Base-by-base conservation (phyloP, 2,329 filamentous ascomycete species). In the Cladorrhinum sp. region DNA sequence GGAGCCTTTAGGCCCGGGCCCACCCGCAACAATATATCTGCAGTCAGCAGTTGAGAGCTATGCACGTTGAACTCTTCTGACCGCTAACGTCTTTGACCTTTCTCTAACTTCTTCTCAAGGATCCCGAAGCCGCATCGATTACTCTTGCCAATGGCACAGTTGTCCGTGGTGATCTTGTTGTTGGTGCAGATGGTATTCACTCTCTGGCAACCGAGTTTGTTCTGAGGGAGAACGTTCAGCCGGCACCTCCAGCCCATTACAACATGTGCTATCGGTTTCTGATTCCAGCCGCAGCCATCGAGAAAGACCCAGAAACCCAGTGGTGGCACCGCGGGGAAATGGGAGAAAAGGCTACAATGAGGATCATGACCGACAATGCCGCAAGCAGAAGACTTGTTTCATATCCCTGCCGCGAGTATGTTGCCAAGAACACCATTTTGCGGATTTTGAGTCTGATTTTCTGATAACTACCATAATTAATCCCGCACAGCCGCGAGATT, bases 131-230 rank as follows among this genome's bases (percentile, higher is more conserved):
- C 14, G 69, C 72, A 0, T 72, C 71, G 0, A 67, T 74, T 2
- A 68, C 65, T 1, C 65, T 77, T 5, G 67, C 70, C 28, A 64
- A 74, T 61, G 72, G 73, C 9, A 65, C 60, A 8, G 67, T 61
- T 10, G 58, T 71, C 28, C 67, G 66, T 1, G 75, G 68, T 20
- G 75, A 78, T 64, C 65, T 77, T 18, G 70, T 78, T n/a, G 64
- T 78, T 18, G 72, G 74, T 23, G 75, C 75, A 2, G 75, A 77
- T 67, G 75, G 75, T 2, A 70, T 77, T 12, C 71, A 76, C 16
- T 71, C 68, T 1, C 67, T 62, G 20, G 67, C 66, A 24, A 64
- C 66, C 30, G 66, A 68, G 6, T 39, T 21, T 10, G 59, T 65
- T 30, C 57, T 72, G 30, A 7, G 53, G 61, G 1, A 60, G 67